These are phyloP conservation scores for Plasmodium knowlesi DNA, from an alignment of 169 alveolate genomes.

Conservation along the genomic window DNA sequence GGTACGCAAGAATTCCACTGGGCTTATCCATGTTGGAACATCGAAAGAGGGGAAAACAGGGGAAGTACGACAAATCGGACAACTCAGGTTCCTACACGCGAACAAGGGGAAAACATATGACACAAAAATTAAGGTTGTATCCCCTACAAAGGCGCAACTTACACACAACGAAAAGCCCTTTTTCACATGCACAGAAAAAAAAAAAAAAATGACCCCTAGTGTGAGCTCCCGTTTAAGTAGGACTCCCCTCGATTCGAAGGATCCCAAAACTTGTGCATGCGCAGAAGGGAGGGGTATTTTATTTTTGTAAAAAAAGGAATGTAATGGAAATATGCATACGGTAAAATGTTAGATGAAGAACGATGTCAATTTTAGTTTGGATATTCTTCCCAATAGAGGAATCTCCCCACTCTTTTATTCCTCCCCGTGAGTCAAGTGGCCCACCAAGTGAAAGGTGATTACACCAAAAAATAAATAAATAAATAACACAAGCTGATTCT, in stretches of 20 bases:
- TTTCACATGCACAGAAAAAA: background rate
- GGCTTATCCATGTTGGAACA: background rate
- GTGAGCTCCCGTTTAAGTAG: background rate
- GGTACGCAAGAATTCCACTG: background rate
- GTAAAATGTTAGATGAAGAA: background rate
- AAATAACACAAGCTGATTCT: background rate
- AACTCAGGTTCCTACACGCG: background rate
- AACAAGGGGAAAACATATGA: background rate
- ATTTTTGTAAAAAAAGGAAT: background rate
- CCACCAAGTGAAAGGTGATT: background rate
- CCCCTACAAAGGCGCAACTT: background rate
- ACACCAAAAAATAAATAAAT: background rate
- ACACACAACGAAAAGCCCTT: background rate
- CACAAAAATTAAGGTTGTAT: background rate
- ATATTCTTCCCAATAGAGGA: background rate
- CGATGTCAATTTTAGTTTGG: background rate
- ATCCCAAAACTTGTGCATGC: background rate
- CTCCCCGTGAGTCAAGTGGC: background rate
- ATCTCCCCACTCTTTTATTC: background rate
- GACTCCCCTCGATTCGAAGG: background rate
- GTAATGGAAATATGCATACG: background rate
- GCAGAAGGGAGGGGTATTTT: background rate
- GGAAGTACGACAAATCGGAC: background rate
- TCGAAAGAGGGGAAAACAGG: background rate
- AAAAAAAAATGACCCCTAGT: background rate